phyloP scores from a whole-genome alignment of 2,329 filamentous ascomycete species.

The Penicillium brevicompactum region DNA sequence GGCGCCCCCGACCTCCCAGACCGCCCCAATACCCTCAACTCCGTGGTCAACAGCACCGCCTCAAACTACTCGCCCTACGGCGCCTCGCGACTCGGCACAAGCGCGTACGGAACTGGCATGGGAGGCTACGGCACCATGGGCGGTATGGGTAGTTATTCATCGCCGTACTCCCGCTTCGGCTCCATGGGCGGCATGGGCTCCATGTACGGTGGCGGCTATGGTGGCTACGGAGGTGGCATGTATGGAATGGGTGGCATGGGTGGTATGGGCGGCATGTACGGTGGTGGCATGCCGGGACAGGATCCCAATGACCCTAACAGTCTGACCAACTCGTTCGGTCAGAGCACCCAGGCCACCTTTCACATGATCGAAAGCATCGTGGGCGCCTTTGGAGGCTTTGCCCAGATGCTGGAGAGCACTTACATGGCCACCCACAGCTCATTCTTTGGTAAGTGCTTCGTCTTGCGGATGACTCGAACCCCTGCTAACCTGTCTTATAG shows the following conservation, averaged over 20 bases:
- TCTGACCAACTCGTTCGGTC: conserved; percentile 91
- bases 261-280: conserved; percentile 50
- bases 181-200: conserved; percentile 49
- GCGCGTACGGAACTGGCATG: conserved; percentile 49
- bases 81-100: conserved; percentile 58
- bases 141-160: conserved; percentile 53
- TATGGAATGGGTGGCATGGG: conserved; percentile 52
- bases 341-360: conserved; percentile 94
- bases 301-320: conserved; percentile 89
- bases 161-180: conserved; percentile 57
- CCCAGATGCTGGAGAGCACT: conserved; percentile 98
- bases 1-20: conserved; percentile 73
- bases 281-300: conserved; percentile 53
- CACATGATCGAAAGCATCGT: conserved; percentile 98
- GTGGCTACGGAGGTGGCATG: conserved; percentile 17
- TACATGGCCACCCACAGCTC: conserved; percentile 99
- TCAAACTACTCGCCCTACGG: conserved; percentile 73
- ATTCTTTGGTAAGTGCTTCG: conserved; percentile 79
- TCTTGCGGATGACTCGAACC: background rate
- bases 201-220: conserved; percentile 36
- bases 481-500: conserved; percentile 49
- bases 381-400: conserved; percentile 93
- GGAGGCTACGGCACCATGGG: conserved; percentile 50
- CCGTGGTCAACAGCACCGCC: conserved; percentile 84
- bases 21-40: conserved; percentile 74